These are phyloP conservation scores for Solanum arcanum DNA, from an alignment of 257 asterid genomes.

Conservation along the genomic window DNA sequence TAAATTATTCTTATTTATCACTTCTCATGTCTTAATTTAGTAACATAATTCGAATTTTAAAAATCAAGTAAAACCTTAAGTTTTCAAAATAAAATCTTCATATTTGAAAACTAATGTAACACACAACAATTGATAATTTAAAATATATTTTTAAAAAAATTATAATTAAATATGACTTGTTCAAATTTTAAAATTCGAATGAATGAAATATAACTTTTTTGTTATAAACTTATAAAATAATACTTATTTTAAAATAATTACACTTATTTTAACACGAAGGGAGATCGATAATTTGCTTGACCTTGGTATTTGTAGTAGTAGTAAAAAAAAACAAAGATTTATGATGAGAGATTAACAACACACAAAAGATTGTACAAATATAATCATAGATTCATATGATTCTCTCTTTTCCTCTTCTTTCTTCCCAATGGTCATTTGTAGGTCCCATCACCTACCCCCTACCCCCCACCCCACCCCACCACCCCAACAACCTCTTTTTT, in stretches of 20 bases:
- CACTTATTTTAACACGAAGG: neutral
- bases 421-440: neutral
- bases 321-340: neutral
- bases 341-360: neutral
- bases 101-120: no score
- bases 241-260: accelerated
- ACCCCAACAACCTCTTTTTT: neutral
- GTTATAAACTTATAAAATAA: no score
- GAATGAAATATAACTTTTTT: no score
- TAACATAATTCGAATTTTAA: no score
- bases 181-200: no score
- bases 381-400: neutral
- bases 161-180: no score
- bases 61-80: no score
- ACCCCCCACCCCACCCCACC: neutral
- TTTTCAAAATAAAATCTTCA: no score
- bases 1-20: neutral
- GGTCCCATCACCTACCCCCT: neutral
- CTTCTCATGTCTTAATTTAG: neutral
- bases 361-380: neutral
- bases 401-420: neutral
- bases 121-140: no score
- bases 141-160: no score
- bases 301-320: neutral
- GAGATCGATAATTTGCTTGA: neutral